These are phyloP conservation scores for Colletotrichum cuscutae DNA, from an alignment of 2,329 filamentous ascomycete species.

Conservation along the genomic window DNA sequence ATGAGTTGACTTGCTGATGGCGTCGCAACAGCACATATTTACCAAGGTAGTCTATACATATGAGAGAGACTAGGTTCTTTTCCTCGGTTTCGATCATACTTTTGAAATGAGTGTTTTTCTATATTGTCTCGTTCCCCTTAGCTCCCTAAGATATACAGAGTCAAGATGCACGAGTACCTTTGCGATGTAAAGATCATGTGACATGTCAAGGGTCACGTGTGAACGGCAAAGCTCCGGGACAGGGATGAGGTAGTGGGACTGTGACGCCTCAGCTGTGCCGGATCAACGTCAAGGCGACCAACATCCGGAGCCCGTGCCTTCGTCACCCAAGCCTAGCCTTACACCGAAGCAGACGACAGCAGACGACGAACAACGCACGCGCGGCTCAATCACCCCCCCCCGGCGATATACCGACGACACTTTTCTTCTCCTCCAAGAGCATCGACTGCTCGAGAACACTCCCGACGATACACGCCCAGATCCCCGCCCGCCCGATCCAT, in stretches of 20 bases:
- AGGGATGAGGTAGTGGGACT: slow-evolving; percentile 24
- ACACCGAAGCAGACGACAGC: slow-evolving; percentile 1
- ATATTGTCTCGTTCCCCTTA: too few relatives aligned
- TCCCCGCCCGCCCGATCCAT: slow-evolving; percentile 3
- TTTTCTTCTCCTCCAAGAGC: neutral
- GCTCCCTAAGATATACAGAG: neutral
- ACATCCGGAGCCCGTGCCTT: neutral
- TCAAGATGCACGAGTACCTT: neutral
- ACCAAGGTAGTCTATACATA: too few relatives aligned
- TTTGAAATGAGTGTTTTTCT: too few relatives aligned
- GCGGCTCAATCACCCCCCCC: neutral
- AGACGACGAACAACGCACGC: slow-evolving; percentile 4
- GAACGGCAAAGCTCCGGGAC: neutral
- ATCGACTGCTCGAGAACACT: neutral
- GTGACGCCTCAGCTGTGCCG: slow-evolving; percentile 34
- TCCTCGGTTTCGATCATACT: too few relatives aligned
- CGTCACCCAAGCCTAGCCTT: slow-evolving; percentile 10
- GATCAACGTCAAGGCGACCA: slow-evolving; percentile 34
- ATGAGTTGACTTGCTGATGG: neutral
- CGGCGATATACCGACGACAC: neutral
- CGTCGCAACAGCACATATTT: neutral
- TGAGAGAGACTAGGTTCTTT: neutral
- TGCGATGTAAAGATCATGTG: neutral
- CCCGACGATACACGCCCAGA: neutral
- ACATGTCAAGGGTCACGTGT: neutral